Conservation (phyloP, 495 filamentous ascomycete species). For the Lichenothelia convexa region DNA sequence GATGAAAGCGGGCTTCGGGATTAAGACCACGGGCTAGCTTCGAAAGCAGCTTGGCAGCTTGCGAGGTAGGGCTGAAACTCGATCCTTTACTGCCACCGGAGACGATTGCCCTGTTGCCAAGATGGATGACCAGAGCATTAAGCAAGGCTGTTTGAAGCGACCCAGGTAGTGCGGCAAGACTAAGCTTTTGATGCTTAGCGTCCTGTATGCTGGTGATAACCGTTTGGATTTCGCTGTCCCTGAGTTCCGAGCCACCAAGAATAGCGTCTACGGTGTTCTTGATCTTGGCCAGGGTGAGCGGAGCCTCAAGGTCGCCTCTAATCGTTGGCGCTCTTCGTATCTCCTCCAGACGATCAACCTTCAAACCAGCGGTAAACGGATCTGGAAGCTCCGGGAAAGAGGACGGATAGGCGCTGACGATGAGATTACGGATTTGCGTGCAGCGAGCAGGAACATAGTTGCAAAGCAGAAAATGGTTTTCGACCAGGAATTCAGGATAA, state of each 20-base stretch:
- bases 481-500: slow-evolving; percentile 78
- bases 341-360: slow-evolving; percentile 64
- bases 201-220: slow-evolving; percentile 48
- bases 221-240: slow-evolving; percentile 49
- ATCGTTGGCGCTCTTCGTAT: slow-evolving; percentile 47
- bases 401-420: slow-evolving; percentile 67
- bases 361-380: slow-evolving; percentile 60
- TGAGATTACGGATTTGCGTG: slow-evolving; percentile 73
- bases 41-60: slow-evolving; percentile 58
- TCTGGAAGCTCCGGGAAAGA: slow-evolving; percentile 61
- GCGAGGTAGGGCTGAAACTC: slow-evolving; percentile 45
- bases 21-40: slow-evolving; percentile 53
- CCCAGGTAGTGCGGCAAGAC: slow-evolving; percentile 39
- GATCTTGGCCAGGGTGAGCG: slow-evolving; percentile 43
- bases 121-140: slow-evolving; percentile 65
- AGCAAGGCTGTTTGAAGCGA: slow-evolving; percentile 53
- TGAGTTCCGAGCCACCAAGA: slow-evolving; percentile 33
- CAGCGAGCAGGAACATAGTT: slow-evolving; percentile 71
- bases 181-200: slow-evolving; percentile 32
- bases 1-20: slow-evolving; percentile 67
- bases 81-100: slow-evolving; percentile 37
- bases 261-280: slow-evolving; percentile 48
- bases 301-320: slow-evolving; percentile 38
- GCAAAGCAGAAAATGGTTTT: slow-evolving; percentile 71
- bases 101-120: slow-evolving; percentile 52